These are phyloP conservation scores for Dothistroma pini DNA, from an alignment of 2,329 filamentous ascomycete species.

Conservation along the genomic window DNA sequence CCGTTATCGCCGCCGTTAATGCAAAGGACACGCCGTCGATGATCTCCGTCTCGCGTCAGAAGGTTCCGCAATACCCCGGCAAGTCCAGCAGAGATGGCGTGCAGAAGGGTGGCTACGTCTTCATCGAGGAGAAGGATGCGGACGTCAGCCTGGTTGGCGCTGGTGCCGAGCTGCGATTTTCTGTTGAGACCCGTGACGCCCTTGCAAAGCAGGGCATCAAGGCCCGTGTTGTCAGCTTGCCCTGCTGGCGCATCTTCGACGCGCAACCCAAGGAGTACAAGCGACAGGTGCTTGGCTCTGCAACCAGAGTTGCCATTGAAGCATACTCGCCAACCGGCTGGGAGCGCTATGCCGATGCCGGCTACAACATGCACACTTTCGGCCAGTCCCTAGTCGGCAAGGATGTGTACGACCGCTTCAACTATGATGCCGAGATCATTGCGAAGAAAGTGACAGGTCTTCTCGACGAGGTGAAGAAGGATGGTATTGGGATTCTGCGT, in stretches of 20 bases:
- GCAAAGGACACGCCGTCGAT: conserved; percentile 42
- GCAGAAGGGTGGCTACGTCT: conserved; percentile 42
- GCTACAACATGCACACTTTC: conserved; percentile 52
- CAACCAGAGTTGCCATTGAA: conserved; percentile 54
- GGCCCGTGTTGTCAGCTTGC: conserved; percentile 50
- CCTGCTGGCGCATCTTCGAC: conserved; percentile 51
- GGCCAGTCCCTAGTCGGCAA: conserved; percentile 55
- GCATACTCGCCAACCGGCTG: conserved; percentile 57
- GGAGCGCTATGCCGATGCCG: conserved; percentile 59
- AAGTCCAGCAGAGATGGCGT: conserved; percentile 39
- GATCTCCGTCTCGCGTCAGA: conserved; percentile 45
- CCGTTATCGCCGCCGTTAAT: conserved; percentile 41
- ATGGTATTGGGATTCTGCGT: conserved; percentile 32
- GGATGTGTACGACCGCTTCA: conserved; percentile 55
- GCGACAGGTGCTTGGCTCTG: conserved; percentile 43
- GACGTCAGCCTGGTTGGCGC: conserved; percentile 49
- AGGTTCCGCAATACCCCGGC: conserved; percentile 38
- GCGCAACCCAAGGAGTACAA: conserved; percentile 46
- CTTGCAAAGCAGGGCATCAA: conserved; percentile 38
- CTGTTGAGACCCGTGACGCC: conserved; percentile 41
- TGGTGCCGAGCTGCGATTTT: conserved; percentile 50
- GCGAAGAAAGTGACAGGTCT: conserved; percentile 40
- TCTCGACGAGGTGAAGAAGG: conserved; percentile 36
- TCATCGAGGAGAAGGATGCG: conserved; percentile 38
- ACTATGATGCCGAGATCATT: conserved; percentile 48